phyloP scores from a whole-genome alignment of 805 yeast genomes.

The Ogataea angusta region DNA sequence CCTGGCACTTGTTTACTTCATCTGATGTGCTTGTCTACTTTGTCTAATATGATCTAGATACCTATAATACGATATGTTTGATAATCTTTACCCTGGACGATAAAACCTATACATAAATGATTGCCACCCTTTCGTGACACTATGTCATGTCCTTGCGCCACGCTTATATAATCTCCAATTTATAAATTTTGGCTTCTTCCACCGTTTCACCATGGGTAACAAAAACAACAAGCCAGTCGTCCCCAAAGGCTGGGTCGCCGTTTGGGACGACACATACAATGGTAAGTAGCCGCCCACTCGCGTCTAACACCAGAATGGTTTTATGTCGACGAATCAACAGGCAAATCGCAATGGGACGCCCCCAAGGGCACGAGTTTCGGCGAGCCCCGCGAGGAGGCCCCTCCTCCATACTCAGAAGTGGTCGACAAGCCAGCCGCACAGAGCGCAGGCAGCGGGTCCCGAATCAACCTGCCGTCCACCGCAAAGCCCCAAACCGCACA shows the following conservation, averaged over 20 bases:
- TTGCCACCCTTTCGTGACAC: no score
- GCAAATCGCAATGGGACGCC: slow-evolving; percentile 87
- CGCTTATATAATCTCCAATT: slow-evolving; percentile 1
- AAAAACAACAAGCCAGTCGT: slow-evolving; percentile 25
- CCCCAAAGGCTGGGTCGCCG: slow-evolving; percentile 61
- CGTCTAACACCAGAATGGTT: slow-evolving; percentile 47
- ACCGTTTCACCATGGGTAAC: slow-evolving; percentile 21
- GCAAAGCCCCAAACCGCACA: slow-evolving; percentile 1
- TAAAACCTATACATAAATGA: no score
- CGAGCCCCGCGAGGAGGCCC: slow-evolving; percentile 21
- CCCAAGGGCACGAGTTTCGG: slow-evolving; percentile 58
- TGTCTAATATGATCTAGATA: no score
- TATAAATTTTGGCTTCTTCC: neutral
- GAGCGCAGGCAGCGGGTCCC: slow-evolving; percentile 1
- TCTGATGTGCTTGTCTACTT: no score
- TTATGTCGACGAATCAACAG: slow-evolving; percentile 70
- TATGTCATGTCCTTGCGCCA: slow-evolving; percentile 1
- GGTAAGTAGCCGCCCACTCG: slow-evolving; percentile 18
- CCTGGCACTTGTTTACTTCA: slow-evolving; percentile 1
- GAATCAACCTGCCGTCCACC: slow-evolving; percentile 7
- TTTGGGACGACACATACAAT: slow-evolving; percentile 62
- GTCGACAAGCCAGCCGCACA: slow-evolving; percentile 5
- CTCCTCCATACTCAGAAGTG: slow-evolving; percentile 35
- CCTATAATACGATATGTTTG: no score
- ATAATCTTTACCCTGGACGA: no score